Evolutionary conservation across 176 grass and related monocot genomes (phyloP), one percentile per base, ranked within the genome.

Genomic region (Musa itinerans): DNA sequence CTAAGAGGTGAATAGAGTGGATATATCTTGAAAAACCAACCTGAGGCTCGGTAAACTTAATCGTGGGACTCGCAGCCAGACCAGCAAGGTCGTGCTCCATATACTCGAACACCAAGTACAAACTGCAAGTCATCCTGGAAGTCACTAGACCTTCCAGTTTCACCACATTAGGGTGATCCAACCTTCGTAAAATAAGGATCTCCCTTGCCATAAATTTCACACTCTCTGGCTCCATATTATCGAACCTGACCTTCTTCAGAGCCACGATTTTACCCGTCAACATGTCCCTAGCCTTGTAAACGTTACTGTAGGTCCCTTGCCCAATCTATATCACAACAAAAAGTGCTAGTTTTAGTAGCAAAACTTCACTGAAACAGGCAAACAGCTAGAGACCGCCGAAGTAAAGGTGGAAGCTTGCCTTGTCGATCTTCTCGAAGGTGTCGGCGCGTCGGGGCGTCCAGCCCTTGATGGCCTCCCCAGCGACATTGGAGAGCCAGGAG

Each of bases 31-130:
- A 22, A 24, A 50, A 51, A 3, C 9, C 51, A 52, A 71, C 69
- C 69, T 71, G 69, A 20, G 69, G 8, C 48, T 52, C 69, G 8
- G 34, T 71, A 51, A 71, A 71, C 19, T 49, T 71, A 11, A 71
- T 71, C 8, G 69, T 52, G 17, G 69, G 69, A 51, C 69, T 71
- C 17, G 69, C 69, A 51, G 69, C 69, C 1, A 71, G 69, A 50
- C 69, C 69, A 52, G 69, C 69, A 52, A 71, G 69, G 11, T 71
- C 69, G 21, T 71, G 48, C 8, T 71, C 69, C 69, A 71, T 71
- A 51, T 71, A 71, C 69, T 71, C 69, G 49, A 71, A 71, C 27
- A 71, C 69, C 51, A 71, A 71, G 51, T 71, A 71, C 69, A 71
- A 71, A 71, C 69, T 71, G 20, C 34, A 71, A 22, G 69, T 20